These are phyloP conservation scores for Gymnopus androsaceus DNA, from an alignment of 1,284 basidiomycete genomes.

Conservation along the genomic window DNA sequence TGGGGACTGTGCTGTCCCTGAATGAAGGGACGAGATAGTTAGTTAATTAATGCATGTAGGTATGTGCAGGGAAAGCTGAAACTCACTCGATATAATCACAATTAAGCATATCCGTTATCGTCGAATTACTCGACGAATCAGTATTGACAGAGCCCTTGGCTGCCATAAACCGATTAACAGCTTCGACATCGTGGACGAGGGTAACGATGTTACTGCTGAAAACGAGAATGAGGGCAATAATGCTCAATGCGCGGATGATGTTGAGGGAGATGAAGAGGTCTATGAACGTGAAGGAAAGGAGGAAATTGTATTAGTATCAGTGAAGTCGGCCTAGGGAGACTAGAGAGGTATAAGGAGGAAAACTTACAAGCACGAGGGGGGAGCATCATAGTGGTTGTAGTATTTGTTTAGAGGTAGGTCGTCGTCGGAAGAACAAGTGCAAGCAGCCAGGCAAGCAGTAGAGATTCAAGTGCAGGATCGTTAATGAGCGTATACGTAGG, in stretches of 20 bases:
- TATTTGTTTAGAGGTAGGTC: neutral
- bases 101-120: slow-evolving; percentile 42
- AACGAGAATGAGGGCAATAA: slow-evolving; percentile 77
- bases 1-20: slow-evolving; percentile 60
- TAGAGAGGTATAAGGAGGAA: slow-evolving; percentile 3
- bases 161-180: slow-evolving; percentile 65
- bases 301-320: too few species aligned
- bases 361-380: slow-evolving; percentile 38
- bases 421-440: neutral
- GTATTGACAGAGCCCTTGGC: slow-evolving; percentile 34
- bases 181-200: slow-evolving; percentile 77
- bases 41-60: too few species aligned
- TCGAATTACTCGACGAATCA: slow-evolving; percentile 37
- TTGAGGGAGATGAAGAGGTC: slow-evolving; percentile 83
- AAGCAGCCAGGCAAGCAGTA: slow-evolving; percentile 11
- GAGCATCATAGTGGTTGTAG: slow-evolving; percentile 2
- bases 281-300: too few species aligned
- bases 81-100: slow-evolving; percentile 80
- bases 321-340: too few species aligned
- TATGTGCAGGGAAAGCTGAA: slow-evolving; percentile 5
- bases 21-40: neutral
- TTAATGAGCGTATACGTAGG: slow-evolving; percentile 10
- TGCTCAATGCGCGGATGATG: slow-evolving; percentile 72
- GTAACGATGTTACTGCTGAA: slow-evolving; percentile 83
- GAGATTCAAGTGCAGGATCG: neutral